Percentiles rank a stretch among this genome's conserved stretches.
Evolutionary conservation across 371 early-diverging fungal genomes (phyloP).

Genomic region (Mucor indicus): DNA sequence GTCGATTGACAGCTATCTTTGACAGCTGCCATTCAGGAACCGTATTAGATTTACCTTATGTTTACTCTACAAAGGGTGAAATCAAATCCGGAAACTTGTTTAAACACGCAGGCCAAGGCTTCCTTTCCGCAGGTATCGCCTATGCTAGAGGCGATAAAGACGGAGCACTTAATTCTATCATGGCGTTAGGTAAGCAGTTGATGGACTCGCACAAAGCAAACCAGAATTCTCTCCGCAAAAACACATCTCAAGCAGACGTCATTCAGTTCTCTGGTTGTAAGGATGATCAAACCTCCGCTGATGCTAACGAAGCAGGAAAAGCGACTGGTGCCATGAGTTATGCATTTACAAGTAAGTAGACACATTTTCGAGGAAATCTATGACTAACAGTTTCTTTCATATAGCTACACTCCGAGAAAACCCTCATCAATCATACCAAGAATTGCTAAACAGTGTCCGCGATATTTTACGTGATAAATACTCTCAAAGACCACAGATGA

Average conservation of each 20-base stretch:
- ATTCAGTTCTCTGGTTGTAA: constrained; percentile 90
- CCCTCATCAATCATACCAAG: constrained; percentile 69
- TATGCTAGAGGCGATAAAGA: constrained; percentile 47
- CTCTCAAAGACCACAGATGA: constrained; percentile 81
- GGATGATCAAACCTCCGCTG: constrained; percentile 89
- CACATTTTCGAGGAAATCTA: too few relatives aligned
- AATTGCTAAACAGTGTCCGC: constrained; percentile 73
- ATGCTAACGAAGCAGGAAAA: constrained; percentile 62
- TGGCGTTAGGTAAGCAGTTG: constrained; percentile 46
- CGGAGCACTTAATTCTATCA: constrained; percentile 44
- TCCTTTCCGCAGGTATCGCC: constrained; percentile 50
- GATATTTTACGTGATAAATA: constrained; percentile 71
- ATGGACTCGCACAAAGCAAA: constrained; percentile 33
- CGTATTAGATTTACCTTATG: constrained; percentile 84
- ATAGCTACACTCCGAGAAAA: constrained; percentile 52
- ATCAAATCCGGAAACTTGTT: constrained; percentile 51
- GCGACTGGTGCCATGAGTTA: constrained; percentile 83
- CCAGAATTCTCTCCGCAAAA: constrained; percentile 32
- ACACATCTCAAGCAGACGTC: constrained; percentile 71
- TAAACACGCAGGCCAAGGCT: constrained; percentile 47
- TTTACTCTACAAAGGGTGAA: constrained; percentile 72
- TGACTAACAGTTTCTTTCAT: too few relatives aligned
- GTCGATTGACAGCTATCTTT: constrained; percentile 82
- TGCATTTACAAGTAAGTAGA: constrained; percentile 61
- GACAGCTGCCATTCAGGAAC: constrained; percentile 87